Evolutionary conservation across 345 rosid genomes (phyloP), one percentile per base, ranked within the genome.

Genomic region (Schrenkiella parvula): DNA sequence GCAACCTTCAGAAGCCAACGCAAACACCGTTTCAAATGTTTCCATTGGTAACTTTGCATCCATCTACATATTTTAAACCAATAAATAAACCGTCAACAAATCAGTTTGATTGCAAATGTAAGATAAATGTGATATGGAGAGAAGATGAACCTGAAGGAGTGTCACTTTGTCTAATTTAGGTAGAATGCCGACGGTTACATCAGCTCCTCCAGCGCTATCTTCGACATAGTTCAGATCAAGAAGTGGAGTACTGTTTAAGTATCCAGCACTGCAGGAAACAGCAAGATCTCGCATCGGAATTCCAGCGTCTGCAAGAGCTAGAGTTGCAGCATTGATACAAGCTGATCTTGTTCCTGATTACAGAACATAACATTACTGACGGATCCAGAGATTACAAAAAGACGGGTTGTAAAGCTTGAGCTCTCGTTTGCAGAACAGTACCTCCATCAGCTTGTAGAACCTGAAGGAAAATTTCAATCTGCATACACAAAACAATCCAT

Each of bases 381-480:
- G 0, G 37, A 60, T 55, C 46, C 8, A 61, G 15, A 61, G 6
- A 48, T 13, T 5, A n/a, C 5, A n/a, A 8, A 34, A 32, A 35
- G 41, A 47, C 22, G 44, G 44, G 17, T n/a, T 14, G 4, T 39
- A 39, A 3, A 53, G 15, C 12, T 7, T 5, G 17, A 25, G n/a
- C 4, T 21, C 37, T 15, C 0, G 50, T 8, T n/a, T 14, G 0
- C 47, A 32, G 63, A 25, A 28, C 39, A 31, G 25, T 72, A 95
- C 99, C 99, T 83, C 99, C 99, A 77, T 95, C 98, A 6, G 98
- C 98, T 82, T 91, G 99, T 37, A 95, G 92, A 84, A 95, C 97
- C 81, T 91, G 99, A 15, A 91, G 89, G 74, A 84, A 95, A 29
- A 95, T 88, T 77, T 91, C 97, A 74, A 91, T 95, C 99, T 89